These are phyloP conservation scores for Ogataea parapolymorpha DNA, from an alignment of 805 yeast species.

Conservation along the genomic window DNA sequence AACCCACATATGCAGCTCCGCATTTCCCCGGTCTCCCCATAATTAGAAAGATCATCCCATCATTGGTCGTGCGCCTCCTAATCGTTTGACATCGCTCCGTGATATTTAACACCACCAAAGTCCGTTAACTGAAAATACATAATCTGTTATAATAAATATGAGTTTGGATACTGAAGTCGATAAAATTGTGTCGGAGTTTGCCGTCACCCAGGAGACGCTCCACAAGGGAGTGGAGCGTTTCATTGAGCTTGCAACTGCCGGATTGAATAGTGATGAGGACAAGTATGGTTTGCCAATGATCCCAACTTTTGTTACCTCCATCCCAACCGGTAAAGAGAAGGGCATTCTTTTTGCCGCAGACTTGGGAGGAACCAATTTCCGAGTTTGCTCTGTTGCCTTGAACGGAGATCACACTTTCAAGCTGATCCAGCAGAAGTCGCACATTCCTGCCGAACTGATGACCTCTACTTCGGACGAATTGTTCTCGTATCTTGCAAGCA, in stretches of 20 bases:
- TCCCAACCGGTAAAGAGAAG: constrained; percentile 81
- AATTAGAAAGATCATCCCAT: neutral
- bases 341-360: constrained; percentile 90
- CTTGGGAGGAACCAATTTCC: constrained; percentile 92
- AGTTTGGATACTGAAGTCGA: constrained; percentile 20
- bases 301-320: constrained; percentile 81
- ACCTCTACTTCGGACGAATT: constrained; percentile 62
- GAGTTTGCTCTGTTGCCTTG: constrained; percentile 85
- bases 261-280: constrained; percentile 44
- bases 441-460: constrained; percentile 77
- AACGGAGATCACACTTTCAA: constrained; percentile 77
- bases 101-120: constrained; percentile 2
- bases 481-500: constrained; percentile 71
- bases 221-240: constrained; percentile 52
- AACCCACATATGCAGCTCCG: neutral
- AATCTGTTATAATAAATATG: constrained; percentile 2
- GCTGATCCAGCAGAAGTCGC: constrained; percentile 70
- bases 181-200: constrained; percentile 38
- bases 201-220: constrained; percentile 40
- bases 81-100: constrained; percentile 1
- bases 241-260: constrained; percentile 57
- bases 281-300: constrained; percentile 77
- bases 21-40: neutral
- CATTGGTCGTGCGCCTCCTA: neutral
- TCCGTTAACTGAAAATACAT: constrained; percentile 3